phyloP scores from a whole-genome alignment of 768 basidiomycete species.

The Lepiota subincarnata region DNA sequence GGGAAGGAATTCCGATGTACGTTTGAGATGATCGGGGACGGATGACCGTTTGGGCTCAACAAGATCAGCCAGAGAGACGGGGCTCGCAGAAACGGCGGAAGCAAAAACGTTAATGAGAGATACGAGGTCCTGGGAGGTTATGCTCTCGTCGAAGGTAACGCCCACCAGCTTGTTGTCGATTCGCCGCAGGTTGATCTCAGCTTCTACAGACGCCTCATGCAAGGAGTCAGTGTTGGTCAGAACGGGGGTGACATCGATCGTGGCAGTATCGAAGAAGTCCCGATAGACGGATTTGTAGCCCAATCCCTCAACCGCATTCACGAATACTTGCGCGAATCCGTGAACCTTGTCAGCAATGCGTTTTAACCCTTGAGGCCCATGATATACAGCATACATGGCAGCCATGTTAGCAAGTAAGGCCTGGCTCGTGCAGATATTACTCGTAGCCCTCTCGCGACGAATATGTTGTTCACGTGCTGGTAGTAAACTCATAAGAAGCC shows the following conservation, averaged over 20 bases:
- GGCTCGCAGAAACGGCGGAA: slow-evolving; percentile 49
- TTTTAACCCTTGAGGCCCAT: slow-evolving; percentile 82
- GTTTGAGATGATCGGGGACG: slow-evolving; percentile 53
- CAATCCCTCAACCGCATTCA: slow-evolving; percentile 56
- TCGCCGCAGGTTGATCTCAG: slow-evolving; percentile 79
- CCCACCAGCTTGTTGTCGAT: slow-evolving; percentile 77
- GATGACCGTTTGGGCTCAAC: slow-evolving; percentile 37
- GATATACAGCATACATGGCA: slow-evolving; percentile 97
- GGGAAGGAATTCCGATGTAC: slow-evolving; percentile 67
- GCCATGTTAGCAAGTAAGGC: slow-evolving; percentile 99
- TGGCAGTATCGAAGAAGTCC: slow-evolving; percentile 91
- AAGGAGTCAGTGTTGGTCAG: slow-evolving; percentile 53
- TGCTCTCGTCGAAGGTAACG: slow-evolving; percentile 90
- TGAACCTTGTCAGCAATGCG: slow-evolving; percentile 92
- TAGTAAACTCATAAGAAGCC: background rate
- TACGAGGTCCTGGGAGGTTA: slow-evolving; percentile 69
- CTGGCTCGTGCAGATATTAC: slow-evolving; percentile 97
- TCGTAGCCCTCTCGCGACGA: slow-evolving; percentile 95
- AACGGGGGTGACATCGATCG: slow-evolving; percentile 65
- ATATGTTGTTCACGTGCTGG: slow-evolving; percentile 95
- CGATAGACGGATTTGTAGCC: slow-evolving; percentile 72
- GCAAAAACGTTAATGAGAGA: slow-evolving; percentile 80
- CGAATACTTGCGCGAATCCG: slow-evolving; percentile 75
- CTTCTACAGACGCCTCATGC: slow-evolving; percentile 61
- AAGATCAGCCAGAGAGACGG: slow-evolving; percentile 44